These are phyloP conservation scores for Cynanchum wilfordii DNA, from an alignment of 257 asterid species.

Conservation along the genomic window DNA sequence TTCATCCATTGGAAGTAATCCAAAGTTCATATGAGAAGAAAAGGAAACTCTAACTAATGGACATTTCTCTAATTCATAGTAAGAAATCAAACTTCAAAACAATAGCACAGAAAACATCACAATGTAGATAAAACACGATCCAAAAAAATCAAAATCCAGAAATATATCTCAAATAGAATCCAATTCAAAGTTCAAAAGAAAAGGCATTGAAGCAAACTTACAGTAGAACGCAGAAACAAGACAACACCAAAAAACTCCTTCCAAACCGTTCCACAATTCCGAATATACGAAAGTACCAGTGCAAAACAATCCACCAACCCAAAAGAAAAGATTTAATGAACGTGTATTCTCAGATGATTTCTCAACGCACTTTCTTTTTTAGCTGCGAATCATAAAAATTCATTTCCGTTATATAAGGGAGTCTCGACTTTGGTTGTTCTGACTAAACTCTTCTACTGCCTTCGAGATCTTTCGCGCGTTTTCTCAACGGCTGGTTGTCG, in stretches of 20 bases:
- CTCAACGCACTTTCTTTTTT: background rate
- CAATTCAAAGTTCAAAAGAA: background rate
- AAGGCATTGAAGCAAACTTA: slow-evolving; percentile 22
- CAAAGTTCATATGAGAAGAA: background rate
- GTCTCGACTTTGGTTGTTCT: background rate
- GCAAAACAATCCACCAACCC: slow-evolving; percentile 51
- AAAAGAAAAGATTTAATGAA: slow-evolving; percentile 4
- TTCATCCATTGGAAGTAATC: no score
- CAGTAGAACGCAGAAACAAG: slow-evolving; percentile 14
- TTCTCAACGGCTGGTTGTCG: slow-evolving; percentile 8
- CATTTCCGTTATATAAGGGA: slow-evolving; percentile 17
- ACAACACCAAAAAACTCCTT: slow-evolving; percentile 2
- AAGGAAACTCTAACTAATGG: no score
- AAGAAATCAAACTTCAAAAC: no score
- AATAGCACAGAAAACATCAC: background rate
- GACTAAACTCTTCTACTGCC: slow-evolving; percentile 27
- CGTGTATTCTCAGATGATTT: slow-evolving; percentile 10
- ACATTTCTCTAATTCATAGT: no score
- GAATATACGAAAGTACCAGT: slow-evolving; percentile 28
- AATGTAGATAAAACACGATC: background rate
- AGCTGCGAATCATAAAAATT: background rate
- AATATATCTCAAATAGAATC: background rate
- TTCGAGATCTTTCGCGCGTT: slow-evolving; percentile 69
- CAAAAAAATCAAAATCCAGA: no score
- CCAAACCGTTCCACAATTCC: slow-evolving; percentile 47